These are phyloP conservation scores for Mycoemilia scoparia DNA, from an alignment of 192 early-diverging fungal species.

Conservation along the genomic window DNA sequence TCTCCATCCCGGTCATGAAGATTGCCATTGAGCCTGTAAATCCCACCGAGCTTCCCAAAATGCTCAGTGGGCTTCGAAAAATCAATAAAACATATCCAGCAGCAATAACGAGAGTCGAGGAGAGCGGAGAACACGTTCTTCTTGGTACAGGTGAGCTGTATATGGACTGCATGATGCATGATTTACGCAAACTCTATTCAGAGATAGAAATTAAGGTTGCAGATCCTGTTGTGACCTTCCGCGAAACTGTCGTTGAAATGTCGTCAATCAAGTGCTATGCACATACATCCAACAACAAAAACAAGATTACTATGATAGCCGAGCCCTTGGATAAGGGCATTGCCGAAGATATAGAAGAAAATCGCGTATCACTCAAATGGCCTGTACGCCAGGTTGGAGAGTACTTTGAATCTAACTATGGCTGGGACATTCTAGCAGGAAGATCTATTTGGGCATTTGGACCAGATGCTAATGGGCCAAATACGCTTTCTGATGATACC, in stretches of 20 bases:
- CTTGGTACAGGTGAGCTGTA: slow-evolving; percentile 91
- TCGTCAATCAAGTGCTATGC: slow-evolving; percentile 90
- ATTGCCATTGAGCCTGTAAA: slow-evolving; percentile 95
- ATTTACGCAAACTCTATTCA: slow-evolving; percentile 77
- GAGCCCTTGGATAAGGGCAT: slow-evolving; percentile 85
- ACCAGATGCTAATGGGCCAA: slow-evolving; percentile 74
- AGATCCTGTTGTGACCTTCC: slow-evolving; percentile 88
- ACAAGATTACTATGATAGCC: slow-evolving; percentile 89
- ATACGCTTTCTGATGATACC: slow-evolving; percentile 91
- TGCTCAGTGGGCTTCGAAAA: slow-evolving; percentile 92
- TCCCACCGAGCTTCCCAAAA: slow-evolving; percentile 92
- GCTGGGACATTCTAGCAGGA: slow-evolving; percentile 85
- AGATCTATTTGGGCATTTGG: slow-evolving; percentile 98
- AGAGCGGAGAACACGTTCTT: slow-evolving; percentile 92
- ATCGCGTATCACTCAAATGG: slow-evolving; percentile 52
- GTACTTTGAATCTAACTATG: slow-evolving; percentile 68
- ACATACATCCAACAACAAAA: slow-evolving; percentile 97
- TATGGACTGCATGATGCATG: slow-evolving; percentile 91
- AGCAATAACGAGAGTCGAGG: slow-evolving; percentile 78
- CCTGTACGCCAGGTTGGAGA: slow-evolving; percentile 53
- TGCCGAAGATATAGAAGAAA: slow-evolving; percentile 78
- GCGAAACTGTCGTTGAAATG: slow-evolving; percentile 89
- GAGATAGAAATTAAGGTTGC: slow-evolving; percentile 98
- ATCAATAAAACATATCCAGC: slow-evolving; percentile 91
- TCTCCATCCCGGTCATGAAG: slow-evolving; percentile 71